Evolutionary conservation across 441 rosid species (phyloP).

Genomic region (Adansonia madagascariensis): DNA sequence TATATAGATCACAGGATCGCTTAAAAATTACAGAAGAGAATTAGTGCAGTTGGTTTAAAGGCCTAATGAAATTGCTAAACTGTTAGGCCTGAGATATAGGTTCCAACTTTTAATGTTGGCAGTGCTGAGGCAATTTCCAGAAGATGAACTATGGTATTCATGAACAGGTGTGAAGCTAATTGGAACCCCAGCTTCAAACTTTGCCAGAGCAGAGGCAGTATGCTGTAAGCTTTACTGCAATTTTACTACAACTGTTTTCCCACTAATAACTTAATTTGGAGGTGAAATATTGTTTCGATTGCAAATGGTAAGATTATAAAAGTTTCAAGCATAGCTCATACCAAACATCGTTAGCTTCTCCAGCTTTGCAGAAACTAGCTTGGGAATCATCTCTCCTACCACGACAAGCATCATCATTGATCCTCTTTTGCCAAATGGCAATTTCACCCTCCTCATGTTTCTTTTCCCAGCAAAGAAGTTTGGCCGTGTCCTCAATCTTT

Average conservation of each 20-base stretch:
- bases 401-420: slow-evolving; percentile 52
- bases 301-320: background rate
- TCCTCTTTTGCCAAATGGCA: slow-evolving; percentile 71
- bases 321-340: slow-evolving; percentile 37
- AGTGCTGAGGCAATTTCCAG: background rate
- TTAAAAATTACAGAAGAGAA: background rate
- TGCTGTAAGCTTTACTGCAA: background rate
- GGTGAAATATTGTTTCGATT: slow-evolving; percentile 5
- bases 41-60: background rate
- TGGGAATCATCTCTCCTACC: slow-evolving; percentile 58
- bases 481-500: slow-evolving; percentile 66
- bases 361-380: slow-evolving; percentile 67
- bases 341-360: slow-evolving; percentile 86
- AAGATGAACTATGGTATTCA: background rate
- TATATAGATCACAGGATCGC: background rate
- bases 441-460: slow-evolving; percentile 68
- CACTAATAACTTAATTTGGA: background rate
- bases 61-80: slow-evolving; percentile 13
- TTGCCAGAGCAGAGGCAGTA: background rate
- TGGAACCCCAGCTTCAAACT: background rate
- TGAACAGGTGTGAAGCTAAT: background rate
- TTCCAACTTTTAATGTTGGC: background rate
- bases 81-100: background rate
- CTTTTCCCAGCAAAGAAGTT: slow-evolving; percentile 79
- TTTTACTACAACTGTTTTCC: background rate